phyloP scores from a whole-genome alignment of 305 asterid genomes.

The Fraxinus velutina region DNA sequence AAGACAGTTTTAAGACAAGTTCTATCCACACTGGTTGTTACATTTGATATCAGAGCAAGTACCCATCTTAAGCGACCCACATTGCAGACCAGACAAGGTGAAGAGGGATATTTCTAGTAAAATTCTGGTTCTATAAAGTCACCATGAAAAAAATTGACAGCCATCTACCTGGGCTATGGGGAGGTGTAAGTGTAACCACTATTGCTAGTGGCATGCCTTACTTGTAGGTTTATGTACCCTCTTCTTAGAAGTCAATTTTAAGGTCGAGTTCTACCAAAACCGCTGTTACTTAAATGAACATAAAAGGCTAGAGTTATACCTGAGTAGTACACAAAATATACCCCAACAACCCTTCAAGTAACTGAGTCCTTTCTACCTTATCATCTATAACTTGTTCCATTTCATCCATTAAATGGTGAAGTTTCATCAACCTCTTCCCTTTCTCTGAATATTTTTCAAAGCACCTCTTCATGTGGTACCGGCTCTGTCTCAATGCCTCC shows the following conservation, averaged over 20 bases:
- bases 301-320: constrained; percentile 27
- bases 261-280: neutral
- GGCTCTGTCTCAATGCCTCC: constrained; percentile 80
- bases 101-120: neutral
- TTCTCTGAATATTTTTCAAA: constrained; percentile 64
- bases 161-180: neutral
- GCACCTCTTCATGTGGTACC: constrained; percentile 85
- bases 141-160: neutral
- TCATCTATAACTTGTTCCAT: constrained; percentile 76
- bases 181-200: too few species aligned
- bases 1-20: neutral
- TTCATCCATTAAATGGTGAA: constrained; percentile 61
- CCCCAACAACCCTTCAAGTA: constrained; percentile 79
- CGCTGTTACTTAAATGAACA: neutral
- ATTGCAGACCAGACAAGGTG: neutral
- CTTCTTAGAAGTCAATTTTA: too few species aligned
- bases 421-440: constrained; percentile 68
- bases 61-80: neutral
- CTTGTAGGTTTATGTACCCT: neutral
- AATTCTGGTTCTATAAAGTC: neutral
- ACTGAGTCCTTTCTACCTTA: constrained; percentile 51
- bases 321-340: constrained; percentile 84
- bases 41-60: neutral
- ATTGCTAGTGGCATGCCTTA: too few species aligned
- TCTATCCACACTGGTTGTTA: neutral